Percentiles rank a stretch among this genome's conserved stretches.
phyloP scores from a whole-genome alignment of 1,284 basidiomycete species.

The Neolentinus lepideus region DNA sequence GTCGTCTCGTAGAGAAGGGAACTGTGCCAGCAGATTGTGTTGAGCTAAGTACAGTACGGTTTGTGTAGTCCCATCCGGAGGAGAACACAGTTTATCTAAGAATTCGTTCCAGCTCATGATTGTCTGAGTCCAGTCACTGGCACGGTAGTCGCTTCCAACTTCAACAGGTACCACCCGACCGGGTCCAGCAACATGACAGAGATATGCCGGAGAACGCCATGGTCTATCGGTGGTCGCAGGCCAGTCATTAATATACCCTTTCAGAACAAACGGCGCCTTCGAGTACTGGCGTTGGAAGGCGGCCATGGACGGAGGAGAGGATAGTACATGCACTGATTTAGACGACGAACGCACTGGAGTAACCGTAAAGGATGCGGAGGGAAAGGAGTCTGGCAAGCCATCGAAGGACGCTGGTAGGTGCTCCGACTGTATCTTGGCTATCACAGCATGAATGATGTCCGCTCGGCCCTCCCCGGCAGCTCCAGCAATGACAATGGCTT shows the following conservation, averaged over 20 bases:
- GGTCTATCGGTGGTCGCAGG: constrained; percentile 59
- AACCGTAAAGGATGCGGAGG: constrained; percentile 12
- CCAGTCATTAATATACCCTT: constrained; percentile 55
- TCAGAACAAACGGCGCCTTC: constrained; percentile 67
- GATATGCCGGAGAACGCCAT: constrained; percentile 68
- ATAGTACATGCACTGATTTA: constrained; percentile 26
- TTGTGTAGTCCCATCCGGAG: constrained; percentile 6
- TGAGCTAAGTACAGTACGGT: constrained; percentile 84
- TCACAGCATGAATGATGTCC: constrained; percentile 55
- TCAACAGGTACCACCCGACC: constrained; percentile 90
- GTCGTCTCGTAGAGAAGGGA: constrained; percentile 72
- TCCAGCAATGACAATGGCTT: constrained; percentile 80
- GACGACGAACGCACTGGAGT: constrained; percentile 10
- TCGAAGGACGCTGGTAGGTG: constrained; percentile 8
- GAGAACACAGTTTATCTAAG: constrained; percentile 36
- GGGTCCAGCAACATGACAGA: constrained; percentile 60
- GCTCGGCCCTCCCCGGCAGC: constrained; percentile 56
- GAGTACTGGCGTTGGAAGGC: constrained; percentile 39
- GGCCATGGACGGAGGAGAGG: constrained; percentile 45
- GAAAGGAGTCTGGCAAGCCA: not conserved
- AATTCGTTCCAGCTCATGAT: constrained; percentile 80
- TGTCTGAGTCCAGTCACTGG: constrained; percentile 75
- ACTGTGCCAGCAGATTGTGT: constrained; percentile 80
- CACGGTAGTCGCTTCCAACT: constrained; percentile 80
- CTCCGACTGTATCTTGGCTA: constrained; percentile 36